Base-by-base conservation (phyloP, 495 filamentous ascomycete genomes). In the Penicillium malachiteum region DNA sequence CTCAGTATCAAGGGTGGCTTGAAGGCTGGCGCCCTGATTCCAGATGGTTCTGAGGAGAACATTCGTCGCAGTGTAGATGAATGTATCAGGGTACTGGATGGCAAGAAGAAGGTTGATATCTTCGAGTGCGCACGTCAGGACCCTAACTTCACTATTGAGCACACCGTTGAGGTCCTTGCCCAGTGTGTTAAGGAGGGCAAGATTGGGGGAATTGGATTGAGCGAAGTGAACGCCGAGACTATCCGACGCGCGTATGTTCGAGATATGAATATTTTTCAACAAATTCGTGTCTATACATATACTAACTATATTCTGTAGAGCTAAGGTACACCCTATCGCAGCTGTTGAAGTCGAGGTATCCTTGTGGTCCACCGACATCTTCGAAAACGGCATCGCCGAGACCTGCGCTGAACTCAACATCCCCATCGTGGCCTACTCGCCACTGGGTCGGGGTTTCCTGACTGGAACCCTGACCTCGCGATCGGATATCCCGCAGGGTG, bases 291-390 rank as follows among this genome's bases (percentile, higher is more conserved):
- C 8, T 18, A 44, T 31, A 14, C 16, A 7, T 18, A 44, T 33
- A 32, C 1, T 39, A 41, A 13, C 61, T 68, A 62, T 65, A 43
- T 37, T 33, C 16, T 57, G 31, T 56, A 76, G 73, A 55, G 79
- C 76, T 35, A 86, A 86, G 58, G 69, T 88, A 30, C 79, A 84
- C 46, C 87, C 87, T 49, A 87, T 96, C 59, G 79, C 78, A 1
- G 82, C 81, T 3, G 88, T 92, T 17, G 92, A 96, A 69, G 84
- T 88, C 18, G 92, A 96, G 72, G 72, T 95, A 55, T 89, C 84
- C 7, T 64, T 96, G 39, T 92, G 78, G 64, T 68, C 78, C 5
- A 82, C 82, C 10, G 81, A 87, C n/a, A 84, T 87, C 39, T 69
- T 93, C 11, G 69, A 81, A 5, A 93, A 96, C 63, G 90, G 87